Conservation (phyloP, 2,329 filamentous ascomycete genomes). For the Aspergillus neoniger region DNA sequence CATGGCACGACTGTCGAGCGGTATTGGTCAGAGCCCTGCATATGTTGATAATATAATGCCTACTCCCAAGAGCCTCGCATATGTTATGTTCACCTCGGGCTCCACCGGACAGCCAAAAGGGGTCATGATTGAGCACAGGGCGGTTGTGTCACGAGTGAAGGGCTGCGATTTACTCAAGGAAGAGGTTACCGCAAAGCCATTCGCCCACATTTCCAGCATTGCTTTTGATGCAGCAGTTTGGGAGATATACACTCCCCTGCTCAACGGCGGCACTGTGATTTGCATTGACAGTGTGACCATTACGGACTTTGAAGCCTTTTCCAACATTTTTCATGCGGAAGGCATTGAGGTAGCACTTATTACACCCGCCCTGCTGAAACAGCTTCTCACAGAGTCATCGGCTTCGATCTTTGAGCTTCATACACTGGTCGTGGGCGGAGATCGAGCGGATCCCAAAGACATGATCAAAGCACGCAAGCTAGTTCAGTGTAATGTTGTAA, state of each 20-base stretch:
- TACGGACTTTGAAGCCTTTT: neutral
- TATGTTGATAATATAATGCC: neutral
- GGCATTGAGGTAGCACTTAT: neutral
- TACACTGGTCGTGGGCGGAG: constrained; percentile 5
- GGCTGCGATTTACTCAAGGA: neutral
- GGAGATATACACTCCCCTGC: constrained; percentile 1
- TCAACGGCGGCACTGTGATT: constrained; percentile 4
- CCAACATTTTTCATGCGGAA: neutral
- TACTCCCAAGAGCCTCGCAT: neutral
- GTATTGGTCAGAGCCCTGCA: neutral
- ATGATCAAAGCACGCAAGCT: neutral
- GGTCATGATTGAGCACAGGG: constrained; percentile 7
- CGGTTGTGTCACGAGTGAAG: neutral
- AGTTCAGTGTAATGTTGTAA: neutral
- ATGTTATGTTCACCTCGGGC: constrained; percentile 7
- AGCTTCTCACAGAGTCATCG: neutral
- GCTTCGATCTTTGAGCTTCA: neutral
- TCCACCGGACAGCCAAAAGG: constrained; percentile 8
- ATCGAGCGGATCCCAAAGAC: constrained; percentile 6
- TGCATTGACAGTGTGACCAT: neutral
- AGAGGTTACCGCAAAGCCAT: neutral
- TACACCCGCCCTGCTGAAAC: neutral
- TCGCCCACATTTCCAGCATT: neutral
- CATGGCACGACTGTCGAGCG: neutral
- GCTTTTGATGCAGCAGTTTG: neutral